Conservation (phyloP, 2,329 filamentous ascomycete genomes). For the Purpureocillium lavendulum region DNA sequence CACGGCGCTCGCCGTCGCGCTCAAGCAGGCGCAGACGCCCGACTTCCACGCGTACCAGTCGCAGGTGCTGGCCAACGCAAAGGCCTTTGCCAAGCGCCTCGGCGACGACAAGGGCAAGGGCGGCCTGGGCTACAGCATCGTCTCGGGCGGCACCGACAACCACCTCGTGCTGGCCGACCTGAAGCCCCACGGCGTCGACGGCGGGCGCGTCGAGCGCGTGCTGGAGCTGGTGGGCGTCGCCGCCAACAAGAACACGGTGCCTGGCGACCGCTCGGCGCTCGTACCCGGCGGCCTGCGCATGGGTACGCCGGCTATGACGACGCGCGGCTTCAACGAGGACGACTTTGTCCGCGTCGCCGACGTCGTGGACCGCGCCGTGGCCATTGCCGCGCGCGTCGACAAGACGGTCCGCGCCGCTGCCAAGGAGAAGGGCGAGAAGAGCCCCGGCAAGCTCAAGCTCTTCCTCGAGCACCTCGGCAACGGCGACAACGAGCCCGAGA, state of each 20-base stretch:
- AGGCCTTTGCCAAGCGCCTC: slow-evolving; percentile 67
- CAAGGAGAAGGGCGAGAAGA: slow-evolving; percentile 59
- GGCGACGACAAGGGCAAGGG: slow-evolving; percentile 64
- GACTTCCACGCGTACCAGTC: slow-evolving; percentile 93
- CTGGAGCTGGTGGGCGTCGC: slow-evolving; percentile 90
- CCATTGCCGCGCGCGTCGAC: slow-evolving; percentile 68
- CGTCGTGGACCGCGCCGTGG: slow-evolving; percentile 76
- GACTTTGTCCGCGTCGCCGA: slow-evolving; percentile 84
- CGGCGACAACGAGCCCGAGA: slow-evolving; percentile 60
- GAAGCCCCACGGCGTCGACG: slow-evolving; percentile 81
- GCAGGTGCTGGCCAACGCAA: slow-evolving; percentile 82
- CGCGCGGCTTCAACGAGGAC: slow-evolving; percentile 78
- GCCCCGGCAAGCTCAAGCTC: slow-evolving; percentile 53
- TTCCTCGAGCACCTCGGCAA: slow-evolving; percentile 62
- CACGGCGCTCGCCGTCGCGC: slow-evolving; percentile 83
- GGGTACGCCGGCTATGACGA: slow-evolving; percentile 96
- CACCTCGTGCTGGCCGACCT: slow-evolving; percentile 91
- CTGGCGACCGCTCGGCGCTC: slow-evolving; percentile 87
- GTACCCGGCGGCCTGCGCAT: slow-evolving; percentile 90
- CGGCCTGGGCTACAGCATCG: slow-evolving; percentile 76
- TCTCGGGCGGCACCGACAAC: slow-evolving; percentile 93
- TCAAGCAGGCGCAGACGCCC: slow-evolving; percentile 83
- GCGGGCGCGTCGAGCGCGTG: slow-evolving; percentile 80
- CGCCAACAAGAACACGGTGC: slow-evolving; percentile 99
- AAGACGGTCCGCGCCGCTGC: slow-evolving; percentile 63